phyloP scores from a whole-genome alignment of 164 flowering plant species.

The Stephania japonica region DNA sequence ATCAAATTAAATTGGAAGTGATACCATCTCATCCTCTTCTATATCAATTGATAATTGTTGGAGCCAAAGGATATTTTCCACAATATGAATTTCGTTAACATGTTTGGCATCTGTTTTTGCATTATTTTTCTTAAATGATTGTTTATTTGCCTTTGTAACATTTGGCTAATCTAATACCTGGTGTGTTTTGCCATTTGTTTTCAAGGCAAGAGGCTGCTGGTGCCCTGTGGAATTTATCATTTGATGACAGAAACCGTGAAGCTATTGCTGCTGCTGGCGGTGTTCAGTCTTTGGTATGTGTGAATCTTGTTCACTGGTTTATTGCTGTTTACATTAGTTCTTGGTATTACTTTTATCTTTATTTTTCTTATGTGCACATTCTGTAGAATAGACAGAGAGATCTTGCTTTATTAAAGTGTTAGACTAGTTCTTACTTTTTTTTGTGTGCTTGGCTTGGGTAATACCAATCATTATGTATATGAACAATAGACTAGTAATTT shows the following conservation, averaged over 20 bases:
- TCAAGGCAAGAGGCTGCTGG: conserved; percentile 99
- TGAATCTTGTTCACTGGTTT: background rate
- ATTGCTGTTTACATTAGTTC: background rate
- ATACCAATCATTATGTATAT: no score
- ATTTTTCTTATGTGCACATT: background rate
- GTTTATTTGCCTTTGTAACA: background rate
- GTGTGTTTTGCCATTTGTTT: conserved; percentile 2
- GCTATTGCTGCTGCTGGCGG: conserved; percentile 97
- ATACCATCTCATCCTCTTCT: background rate
- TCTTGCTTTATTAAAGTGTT: no score
- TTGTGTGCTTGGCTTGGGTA: background rate
- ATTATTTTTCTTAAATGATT: background rate
- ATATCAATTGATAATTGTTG: background rate
- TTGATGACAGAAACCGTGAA: conserved; percentile 97
- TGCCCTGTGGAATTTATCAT: conserved; percentile 96
- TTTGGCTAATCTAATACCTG: background rate
- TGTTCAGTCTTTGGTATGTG: conserved; percentile 87
- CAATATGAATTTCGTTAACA: background rate
- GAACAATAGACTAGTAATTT: no score
- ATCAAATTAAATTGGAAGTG: background rate
- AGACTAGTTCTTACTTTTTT: background rate
- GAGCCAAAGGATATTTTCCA: background rate
- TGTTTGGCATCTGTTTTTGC: background rate
- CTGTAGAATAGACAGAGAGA: background rate
- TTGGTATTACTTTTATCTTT: background rate